Evolutionary conservation across 345 rosid species (phyloP).

Genomic region (Populus nigra): DNA sequence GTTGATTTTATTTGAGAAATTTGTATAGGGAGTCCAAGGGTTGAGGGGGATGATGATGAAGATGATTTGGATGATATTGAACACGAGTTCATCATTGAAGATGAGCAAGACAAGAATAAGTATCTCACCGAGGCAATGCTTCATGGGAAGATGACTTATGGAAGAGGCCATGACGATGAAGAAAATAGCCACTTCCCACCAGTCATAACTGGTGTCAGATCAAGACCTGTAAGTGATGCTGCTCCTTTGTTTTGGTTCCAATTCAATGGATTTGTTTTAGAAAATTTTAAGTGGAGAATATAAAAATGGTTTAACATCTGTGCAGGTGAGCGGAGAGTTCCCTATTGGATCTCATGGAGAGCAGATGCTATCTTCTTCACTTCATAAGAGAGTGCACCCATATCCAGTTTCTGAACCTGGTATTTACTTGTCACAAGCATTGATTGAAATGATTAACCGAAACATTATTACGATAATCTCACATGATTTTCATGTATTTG

Average conservation of each 20-base stretch:
- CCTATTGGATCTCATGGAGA: constrained; percentile 69
- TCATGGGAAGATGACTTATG: constrained; percentile 93
- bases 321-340: constrained; percentile 89
- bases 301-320: background rate
- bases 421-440: constrained; percentile 14
- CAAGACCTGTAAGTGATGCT: constrained; percentile 58
- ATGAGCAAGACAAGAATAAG: constrained; percentile 60
- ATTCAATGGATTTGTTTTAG: background rate
- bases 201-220: constrained; percentile 57
- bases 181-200: constrained; percentile 67
- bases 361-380: constrained; percentile 54
- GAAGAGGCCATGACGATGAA: constrained; percentile 93
- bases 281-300: background rate
- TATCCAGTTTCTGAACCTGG: constrained; percentile 83
- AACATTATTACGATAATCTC: background rate
- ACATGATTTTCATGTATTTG: background rate
- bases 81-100: constrained; percentile 85
- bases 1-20: background rate
- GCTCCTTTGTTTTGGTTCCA: background rate
- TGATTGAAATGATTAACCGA: background rate
- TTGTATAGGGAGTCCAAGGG: constrained; percentile 74
- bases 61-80: constrained; percentile 93
- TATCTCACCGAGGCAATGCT: constrained; percentile 82
- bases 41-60: constrained; percentile 95
- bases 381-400: constrained; percentile 89